phyloP scores from a whole-genome alignment of 1,139 yeast species.

The Candida sp. region DNA sequence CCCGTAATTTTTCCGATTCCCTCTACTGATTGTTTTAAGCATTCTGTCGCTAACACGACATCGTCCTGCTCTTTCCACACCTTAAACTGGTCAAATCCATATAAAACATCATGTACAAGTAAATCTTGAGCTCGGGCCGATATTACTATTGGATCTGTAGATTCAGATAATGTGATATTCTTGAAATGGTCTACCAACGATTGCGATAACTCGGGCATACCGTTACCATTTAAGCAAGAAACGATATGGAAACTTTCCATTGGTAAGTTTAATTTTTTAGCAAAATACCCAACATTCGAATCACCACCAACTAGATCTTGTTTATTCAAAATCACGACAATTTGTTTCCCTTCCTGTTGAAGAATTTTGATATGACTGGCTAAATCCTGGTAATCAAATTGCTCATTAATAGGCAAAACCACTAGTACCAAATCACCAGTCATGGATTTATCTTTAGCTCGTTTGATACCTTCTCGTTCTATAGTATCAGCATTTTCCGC shows the following conservation, averaged over 20 bases:
- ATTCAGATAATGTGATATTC: constrained; percentile 43
- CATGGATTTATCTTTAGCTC: constrained; percentile 61
- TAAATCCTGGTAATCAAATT: constrained; percentile 17
- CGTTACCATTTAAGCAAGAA: constrained; percentile 61
- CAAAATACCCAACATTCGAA: constrained; percentile 14
- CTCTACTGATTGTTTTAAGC: constrained; percentile 68
- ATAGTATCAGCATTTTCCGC: constrained; percentile 48
- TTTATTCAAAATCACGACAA: constrained; percentile 55
- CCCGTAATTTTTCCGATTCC: constrained; percentile 95
- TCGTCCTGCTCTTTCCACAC: constrained; percentile 54
- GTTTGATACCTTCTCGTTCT: constrained; percentile 78
- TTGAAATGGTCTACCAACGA: constrained; percentile 35
- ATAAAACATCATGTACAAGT: constrained; percentile 66
- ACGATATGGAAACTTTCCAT: constrained; percentile 39
- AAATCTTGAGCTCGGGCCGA: constrained; percentile 77
- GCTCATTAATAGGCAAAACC: constrained; percentile 39
- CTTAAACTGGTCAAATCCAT: constrained; percentile 64
- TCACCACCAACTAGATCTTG: constrained; percentile 47
- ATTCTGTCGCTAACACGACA: constrained; percentile 79
- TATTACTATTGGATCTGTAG: constrained; percentile 60
- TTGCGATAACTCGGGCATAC: constrained; percentile 46
- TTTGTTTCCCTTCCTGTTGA: constrained; percentile 20
- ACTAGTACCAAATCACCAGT: constrained; percentile 62
- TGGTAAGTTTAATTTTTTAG: constrained; percentile 19
- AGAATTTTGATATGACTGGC: constrained; percentile 30